Evolutionary conservation across 257 asterid species (phyloP), one percentile per base, ranked within the genome.

Genomic region (Nicotiana sylvestris): DNA sequence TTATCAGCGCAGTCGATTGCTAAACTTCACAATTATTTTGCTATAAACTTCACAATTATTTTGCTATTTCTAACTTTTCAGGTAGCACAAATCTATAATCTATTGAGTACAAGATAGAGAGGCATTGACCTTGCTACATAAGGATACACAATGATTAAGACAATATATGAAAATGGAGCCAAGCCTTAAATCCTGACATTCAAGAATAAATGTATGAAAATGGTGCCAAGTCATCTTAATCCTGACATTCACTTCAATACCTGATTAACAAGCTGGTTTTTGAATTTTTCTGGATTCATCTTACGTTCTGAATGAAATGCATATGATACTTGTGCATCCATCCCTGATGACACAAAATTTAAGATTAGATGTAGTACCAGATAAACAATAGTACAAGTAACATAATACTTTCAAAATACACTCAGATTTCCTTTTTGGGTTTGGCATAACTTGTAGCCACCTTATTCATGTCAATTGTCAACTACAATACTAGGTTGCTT

Each of bases 281-380:
- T 93, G 87, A 95, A 93, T 84, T 91, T 95, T 81, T 95, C 99
- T 17, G 98, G 99, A 87, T 95, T 89, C 66, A 90, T 87, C 88
- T 91, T 95, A 80, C 99, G 89, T 82, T 95, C 97, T 15, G 97
- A 86, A 90, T 95, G 99, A 86, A 95, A 95, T 53, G 97, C 98
- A 74, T 93, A 95, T 33, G 99, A 95, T 78, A 93, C 97, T 86
- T 95, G 99, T 7, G 98, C 99, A 85, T 95, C 99, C 99, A 95
- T 93, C 57, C 99, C 99, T 95, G 91, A 53, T 74, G 81, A 82
- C 55, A 33, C n/a, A 76, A 29, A 15, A 51, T 29, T 49, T 7
- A 51, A 39, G 13, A 15, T 49, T 49, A 74, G 43, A 53, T 8
- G 3, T 76, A 25, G 32, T 15, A 74, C 8, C 4, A 13, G 80